Evolutionary conservation across 108 stramenopile species (phyloP).

Genomic region (Phaeodactylum tricornutum): DNA sequence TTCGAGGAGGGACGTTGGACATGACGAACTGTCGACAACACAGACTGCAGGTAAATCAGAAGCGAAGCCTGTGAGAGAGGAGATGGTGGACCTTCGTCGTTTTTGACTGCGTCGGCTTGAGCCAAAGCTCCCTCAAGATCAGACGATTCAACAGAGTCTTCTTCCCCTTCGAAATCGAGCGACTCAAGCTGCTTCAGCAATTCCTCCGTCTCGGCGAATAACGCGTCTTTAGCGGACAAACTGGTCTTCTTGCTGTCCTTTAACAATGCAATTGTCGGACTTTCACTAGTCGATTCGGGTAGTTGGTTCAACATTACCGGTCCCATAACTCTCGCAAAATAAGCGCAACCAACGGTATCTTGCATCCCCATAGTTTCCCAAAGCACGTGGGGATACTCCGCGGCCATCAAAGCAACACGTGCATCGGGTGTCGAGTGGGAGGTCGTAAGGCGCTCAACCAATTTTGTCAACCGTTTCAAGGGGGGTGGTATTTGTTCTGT

Average conservation of each 20-base stretch:
- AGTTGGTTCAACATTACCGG: conserved; percentile 20
- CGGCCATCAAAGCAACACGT: conserved; percentile 73
- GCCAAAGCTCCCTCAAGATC: too few species aligned
- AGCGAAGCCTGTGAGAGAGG: conserved; percentile 55
- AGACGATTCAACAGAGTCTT: too few species aligned
- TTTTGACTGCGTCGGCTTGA: too few species aligned
- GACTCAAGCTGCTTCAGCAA: too few species aligned
- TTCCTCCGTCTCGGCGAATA: conserved; percentile 28
- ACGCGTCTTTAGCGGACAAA: background rate
- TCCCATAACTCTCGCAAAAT: conserved; percentile 51
- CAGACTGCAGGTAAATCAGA: conserved; percentile 76
- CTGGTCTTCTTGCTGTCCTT: background rate
- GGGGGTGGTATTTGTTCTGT: conserved; percentile 15
- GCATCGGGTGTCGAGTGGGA: conserved; percentile 67
- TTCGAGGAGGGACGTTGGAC: conserved; percentile 82
- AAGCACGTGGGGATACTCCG: conserved; percentile 61
- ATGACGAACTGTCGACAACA: conserved; percentile 80
- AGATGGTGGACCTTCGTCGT: too few species aligned
- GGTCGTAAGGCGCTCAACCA: conserved; percentile 17
- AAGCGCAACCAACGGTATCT: conserved; percentile 64
- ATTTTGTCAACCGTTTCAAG: conserved; percentile 10
- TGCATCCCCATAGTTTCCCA: conserved; percentile 56
- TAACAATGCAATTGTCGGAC: background rate
- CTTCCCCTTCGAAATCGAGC: conserved; percentile 27
- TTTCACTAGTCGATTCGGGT: conserved; percentile 5